Evolutionary conservation across 2,329 filamentous ascomycete genomes (phyloP), one percentile per base, ranked within the genome.

Genomic region (Eurotiales sp.): DNA sequence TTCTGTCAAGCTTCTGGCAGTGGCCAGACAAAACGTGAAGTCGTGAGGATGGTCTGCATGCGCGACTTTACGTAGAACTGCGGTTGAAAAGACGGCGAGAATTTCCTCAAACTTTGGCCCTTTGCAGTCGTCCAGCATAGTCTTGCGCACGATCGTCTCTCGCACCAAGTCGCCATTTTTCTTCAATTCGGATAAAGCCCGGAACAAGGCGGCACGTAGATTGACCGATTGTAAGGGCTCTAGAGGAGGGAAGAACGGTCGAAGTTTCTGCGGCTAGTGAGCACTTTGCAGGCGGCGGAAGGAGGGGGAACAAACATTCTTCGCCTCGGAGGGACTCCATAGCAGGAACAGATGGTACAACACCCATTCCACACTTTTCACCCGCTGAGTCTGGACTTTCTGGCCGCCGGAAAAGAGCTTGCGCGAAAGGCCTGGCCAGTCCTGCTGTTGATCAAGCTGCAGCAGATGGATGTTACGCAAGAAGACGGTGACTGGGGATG

Each of bases 121-220:
- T 58, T 87, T 91, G 72, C 93, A 99, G 61, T 99, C 92, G 65
- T 99, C 93, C 46, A 99, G 76, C 88, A 96, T 96, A 0, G 90
- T 95, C 74, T 96, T 96, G 46, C 93, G 83, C 27, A 97, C 72
- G 1, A 95, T 81, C 0, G 82, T 81, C 63, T 96, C 90, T 45
- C 88, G 80, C 3, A 90, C 88, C 8, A 97, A 76, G 0, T 86
- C 76, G 25, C 90, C 91, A 72, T 83, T 88, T 73, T 95, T 95
- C 75, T 97, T 97, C 54, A 90, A 77, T 46, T 89, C 85, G 56
- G 92, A 88, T 49, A 99, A 81, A 58, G 80, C 84, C 68, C 90
- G 83, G 61, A 91, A 87, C 8, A 96, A 77, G 8, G 88, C 90
- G 27, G 88, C 84, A 46, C 93, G 88, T 6, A 99, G 80, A 65